Conservation (phyloP, 2,329 filamentous ascomycete genomes). For the Sporothrix mexicana region DNA sequence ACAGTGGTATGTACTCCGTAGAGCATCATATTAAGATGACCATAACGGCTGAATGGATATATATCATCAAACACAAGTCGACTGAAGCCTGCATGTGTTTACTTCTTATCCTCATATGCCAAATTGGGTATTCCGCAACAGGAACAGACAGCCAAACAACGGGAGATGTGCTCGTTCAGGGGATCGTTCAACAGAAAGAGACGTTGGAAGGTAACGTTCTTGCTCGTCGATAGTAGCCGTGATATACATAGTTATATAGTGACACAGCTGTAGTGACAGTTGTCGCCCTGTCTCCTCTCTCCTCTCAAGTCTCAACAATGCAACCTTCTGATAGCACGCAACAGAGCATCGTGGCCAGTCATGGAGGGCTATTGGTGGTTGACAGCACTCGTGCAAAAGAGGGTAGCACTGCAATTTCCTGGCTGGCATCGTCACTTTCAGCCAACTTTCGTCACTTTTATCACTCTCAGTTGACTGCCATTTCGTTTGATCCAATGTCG, state of each 20-base stretch:
- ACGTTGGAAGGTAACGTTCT: neutral
- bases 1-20: too few relatives aligned
- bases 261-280: neutral
- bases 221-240: constrained; percentile 1
- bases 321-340: constrained; percentile 13
- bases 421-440: too few relatives aligned
- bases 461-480: neutral
- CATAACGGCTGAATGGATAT: too few relatives aligned
- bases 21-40: too few relatives aligned
- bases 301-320: neutral
- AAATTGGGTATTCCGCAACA: neutral
- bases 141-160: neutral
- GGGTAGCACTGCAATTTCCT: constrained; percentile 16
- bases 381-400: neutral
- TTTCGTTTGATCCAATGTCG: neutral
- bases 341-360: neutral
- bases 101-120: neutral
- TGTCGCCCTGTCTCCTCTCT: too few relatives aligned
- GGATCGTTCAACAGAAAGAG: neutral
- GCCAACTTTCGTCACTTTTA: neutral
- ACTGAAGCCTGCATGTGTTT: neutral
- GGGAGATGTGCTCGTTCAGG: neutral
- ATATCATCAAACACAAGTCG: neutral
- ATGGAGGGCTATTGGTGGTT: neutral
- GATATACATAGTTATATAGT: neutral